Evolutionary conservation across 2,329 filamentous ascomycete species (phyloP), one percentile per base, ranked within the genome.

Genomic region (Penicillium palitans): DNA sequence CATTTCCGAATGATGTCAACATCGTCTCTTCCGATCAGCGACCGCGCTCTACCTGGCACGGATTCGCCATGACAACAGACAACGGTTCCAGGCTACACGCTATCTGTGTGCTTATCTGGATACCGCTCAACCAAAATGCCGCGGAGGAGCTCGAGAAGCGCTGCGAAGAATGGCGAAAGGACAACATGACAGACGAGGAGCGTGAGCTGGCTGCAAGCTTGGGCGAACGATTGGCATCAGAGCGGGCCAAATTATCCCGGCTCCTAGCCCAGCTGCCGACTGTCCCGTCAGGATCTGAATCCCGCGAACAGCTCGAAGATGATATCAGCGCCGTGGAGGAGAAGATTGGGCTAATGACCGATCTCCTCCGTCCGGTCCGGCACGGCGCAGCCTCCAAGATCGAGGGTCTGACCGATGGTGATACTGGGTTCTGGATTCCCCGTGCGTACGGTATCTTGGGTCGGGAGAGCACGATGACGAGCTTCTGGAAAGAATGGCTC

Each of bases 401-500:
- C 61, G 95, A 99, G 72, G 95, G 95, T 21, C 81, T 99, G 61
- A 98, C 93, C 0, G 91, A 96, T 64, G 93, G 93, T 44, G 95
- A 98, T 72, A 97, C 91, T 53, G 95, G 93, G 2, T 87, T 98
- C 60, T 99, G 95, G 95, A 92, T 91, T 51, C 95, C 95, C 19
- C 85, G 95, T 63, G 92, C 93, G 1, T 99, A 96, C 71, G 95
- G 95, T 58, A 88, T 99, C 61, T 81, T 99, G 61, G 95, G 95
- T 35, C 85, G 90, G 61, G 95, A 99, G 72, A 82, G 83, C 13
- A 88, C 87, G 60, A 84, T 96, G 77, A 92, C 93, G 63, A 86
- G 87, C 33, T 98, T 99, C 77, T 99, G 93, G 93, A 98, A 98
- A 75, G 95, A 99, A 74, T 99, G 95, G 95, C 83, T 99, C 48